phyloP scores from a whole-genome alignment of 768 basidiomycete species.

The Podaxis sp. region DNA sequence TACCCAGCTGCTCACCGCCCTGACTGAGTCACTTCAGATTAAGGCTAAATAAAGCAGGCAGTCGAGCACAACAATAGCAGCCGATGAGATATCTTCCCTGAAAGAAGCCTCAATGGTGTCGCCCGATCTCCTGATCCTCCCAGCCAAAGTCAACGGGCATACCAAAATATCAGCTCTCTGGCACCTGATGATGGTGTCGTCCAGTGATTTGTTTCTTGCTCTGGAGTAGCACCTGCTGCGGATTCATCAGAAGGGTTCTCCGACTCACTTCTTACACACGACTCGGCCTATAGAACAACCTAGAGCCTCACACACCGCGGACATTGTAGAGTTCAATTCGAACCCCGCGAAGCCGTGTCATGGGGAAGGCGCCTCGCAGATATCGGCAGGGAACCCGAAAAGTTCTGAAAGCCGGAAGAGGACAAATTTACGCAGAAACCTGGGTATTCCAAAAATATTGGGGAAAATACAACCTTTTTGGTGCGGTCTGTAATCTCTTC shows the following conservation, averaged over 20 bases:
- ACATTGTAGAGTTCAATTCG: neutral
- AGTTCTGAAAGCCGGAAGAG: neutral
- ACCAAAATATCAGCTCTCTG: neutral
- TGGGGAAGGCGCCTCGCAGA: neutral
- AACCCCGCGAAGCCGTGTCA: neutral
- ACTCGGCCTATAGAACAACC: neutral
- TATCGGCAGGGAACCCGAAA: neutral
- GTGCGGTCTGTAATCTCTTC: neutral
- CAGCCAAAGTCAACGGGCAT: neutral
- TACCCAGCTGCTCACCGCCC: neutral
- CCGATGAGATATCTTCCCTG: neutral
- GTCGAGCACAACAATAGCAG: neutral
- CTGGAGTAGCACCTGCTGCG: neutral
- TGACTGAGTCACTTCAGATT: neutral
- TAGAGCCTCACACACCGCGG: neutral
- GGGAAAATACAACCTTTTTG: neutral
- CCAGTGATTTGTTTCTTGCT: neutral
- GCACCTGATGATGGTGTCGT: conserved; percentile 6
- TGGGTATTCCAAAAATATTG: neutral
- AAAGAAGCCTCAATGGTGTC: neutral
- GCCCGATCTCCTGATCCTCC: neutral
- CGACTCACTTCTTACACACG: neutral
- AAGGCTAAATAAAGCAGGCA: neutral
- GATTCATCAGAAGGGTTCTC: neutral
- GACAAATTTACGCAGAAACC: neutral